Evolutionary conservation across 2,329 filamentous ascomycete genomes (phyloP).

Genomic region (Trichoderma polysporum): DNA sequence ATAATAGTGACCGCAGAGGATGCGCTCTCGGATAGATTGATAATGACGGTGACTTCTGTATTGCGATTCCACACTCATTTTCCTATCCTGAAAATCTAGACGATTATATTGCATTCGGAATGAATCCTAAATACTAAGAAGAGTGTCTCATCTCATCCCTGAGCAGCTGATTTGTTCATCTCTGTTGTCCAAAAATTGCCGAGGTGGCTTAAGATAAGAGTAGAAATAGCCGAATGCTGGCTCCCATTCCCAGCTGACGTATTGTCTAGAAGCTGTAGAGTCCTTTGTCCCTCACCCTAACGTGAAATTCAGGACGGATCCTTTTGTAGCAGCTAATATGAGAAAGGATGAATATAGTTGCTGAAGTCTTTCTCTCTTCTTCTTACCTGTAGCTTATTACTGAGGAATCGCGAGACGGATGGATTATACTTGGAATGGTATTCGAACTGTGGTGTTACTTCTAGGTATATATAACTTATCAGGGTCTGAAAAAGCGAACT

Average conservation of each 20-base stretch:
- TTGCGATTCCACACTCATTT: not conserved
- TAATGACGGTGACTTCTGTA: conserved; percentile 3
- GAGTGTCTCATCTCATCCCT: not conserved
- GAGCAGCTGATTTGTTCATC: not conserved
- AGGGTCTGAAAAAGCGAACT: not conserved
- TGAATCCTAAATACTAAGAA: not conserved
- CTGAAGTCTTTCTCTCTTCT: too few species aligned
- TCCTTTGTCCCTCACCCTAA: not conserved
- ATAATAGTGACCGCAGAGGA: not conserved
- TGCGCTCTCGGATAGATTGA: not conserved
- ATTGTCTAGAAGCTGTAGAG: conserved; percentile 2
- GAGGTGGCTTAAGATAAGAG: not conserved
- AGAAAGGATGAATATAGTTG: not conserved
- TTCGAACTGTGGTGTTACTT: not conserved
- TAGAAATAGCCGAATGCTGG: not conserved
- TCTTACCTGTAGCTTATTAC: too few species aligned
- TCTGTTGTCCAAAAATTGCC: not conserved
- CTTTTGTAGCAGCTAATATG: not conserved
- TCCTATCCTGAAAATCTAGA: not conserved
- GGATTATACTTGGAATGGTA: not conserved
- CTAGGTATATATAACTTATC: not conserved
- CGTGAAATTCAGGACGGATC: not conserved
- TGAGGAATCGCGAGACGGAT: not conserved
- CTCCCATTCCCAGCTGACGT: conserved; percentile 2
- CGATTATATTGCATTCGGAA: not conserved